Percentiles rank a stretch among this genome's conserved stretches.
These are phyloP conservation scores for Phalaenopsis equestris DNA, from an alignment of 106 monocot species.

Conservation along the genomic window DNA sequence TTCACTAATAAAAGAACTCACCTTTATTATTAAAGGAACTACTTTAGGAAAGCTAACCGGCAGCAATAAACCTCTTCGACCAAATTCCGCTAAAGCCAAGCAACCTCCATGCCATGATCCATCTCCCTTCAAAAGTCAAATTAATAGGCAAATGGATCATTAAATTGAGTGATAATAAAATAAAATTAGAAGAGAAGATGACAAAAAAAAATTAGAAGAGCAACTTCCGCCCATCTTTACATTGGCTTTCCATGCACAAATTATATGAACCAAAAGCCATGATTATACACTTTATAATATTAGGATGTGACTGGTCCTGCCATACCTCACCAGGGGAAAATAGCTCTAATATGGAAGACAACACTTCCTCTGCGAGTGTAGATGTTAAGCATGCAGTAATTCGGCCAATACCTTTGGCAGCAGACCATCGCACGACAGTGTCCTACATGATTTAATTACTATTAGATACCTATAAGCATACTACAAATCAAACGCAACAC, in stretches of 20 bases:
- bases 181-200: neutral
- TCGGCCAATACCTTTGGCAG: slow-evolving; percentile 96
- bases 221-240: neutral
- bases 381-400: slow-evolving; percentile 77
- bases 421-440: slow-evolving; percentile 94
- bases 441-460: slow-evolving; percentile 43
- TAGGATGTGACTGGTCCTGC: neutral
- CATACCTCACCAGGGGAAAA: slow-evolving; percentile 89
- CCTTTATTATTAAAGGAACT: slow-evolving; percentile 79
- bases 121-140: slow-evolving; percentile 77
- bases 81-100: slow-evolving; percentile 92
- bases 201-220: neutral
- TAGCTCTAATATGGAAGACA: slow-evolving; percentile 80
- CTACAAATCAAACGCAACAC: neutral
- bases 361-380: slow-evolving; percentile 67
- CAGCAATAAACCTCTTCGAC: slow-evolving; percentile 89
- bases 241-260: neutral
- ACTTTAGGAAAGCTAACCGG: slow-evolving; percentile 79
- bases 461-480: neutral
- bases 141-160: neutral
- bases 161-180: neutral
- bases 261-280: neutral
- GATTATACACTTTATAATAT: neutral
- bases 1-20: slow-evolving; percentile 16
- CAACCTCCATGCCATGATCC: slow-evolving; percentile 99